A percentile compares a stretch with the other conserved stretches of the same genome.
Evolutionary conservation across 1,284 basidiomycete genomes (phyloP).

Genomic region (Somion occarium): DNA sequence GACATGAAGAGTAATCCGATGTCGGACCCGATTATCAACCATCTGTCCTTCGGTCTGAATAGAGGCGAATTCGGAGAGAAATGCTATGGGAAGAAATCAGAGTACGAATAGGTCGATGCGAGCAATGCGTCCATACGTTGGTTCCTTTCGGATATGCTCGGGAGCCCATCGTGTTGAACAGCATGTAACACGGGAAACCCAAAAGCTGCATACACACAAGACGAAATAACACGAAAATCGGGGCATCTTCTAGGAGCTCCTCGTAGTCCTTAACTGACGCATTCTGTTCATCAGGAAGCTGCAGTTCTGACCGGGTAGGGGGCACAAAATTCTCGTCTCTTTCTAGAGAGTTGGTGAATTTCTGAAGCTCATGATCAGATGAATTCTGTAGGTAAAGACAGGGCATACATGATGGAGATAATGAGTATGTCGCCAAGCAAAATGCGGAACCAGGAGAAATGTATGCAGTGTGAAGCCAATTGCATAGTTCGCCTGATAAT

Average conservation of each 20-base stretch:
- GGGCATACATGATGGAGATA: constrained; percentile 40
- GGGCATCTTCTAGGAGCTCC: constrained; percentile 60
- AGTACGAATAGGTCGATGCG: neutral
- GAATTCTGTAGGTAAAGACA: neutral
- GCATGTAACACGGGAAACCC: constrained; percentile 74
- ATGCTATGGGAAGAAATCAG: constrained; percentile 37
- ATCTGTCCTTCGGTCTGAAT: constrained; percentile 64
- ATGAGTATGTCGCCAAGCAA: constrained; percentile 47
- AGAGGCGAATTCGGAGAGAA: constrained; percentile 65
- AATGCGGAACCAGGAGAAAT: constrained; percentile 47
- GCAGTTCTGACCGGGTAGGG: constrained; percentile 37
- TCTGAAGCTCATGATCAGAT: constrained; percentile 29
- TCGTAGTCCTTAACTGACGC: constrained; percentile 38
- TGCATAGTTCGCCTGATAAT: constrained; percentile 33
- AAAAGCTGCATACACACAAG: constrained; percentile 60
- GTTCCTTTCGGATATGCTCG: constrained; percentile 64
- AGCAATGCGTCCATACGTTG: constrained; percentile 44
- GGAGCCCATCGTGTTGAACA: constrained; percentile 68
- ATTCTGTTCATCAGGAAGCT: constrained; percentile 31
- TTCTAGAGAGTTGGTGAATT: constrained; percentile 44
- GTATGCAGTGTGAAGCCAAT: constrained; percentile 42
- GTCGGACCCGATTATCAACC: constrained; percentile 40
- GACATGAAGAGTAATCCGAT: constrained; percentile 37
- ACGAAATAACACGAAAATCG: constrained; percentile 58
- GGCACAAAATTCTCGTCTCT: constrained; percentile 49